Percentiles rank a stretch among this genome's conserved stretches.
Evolutionary conservation across 148 eudicot species (phyloP).

Genomic region (Vaccinium darrowii): DNA sequence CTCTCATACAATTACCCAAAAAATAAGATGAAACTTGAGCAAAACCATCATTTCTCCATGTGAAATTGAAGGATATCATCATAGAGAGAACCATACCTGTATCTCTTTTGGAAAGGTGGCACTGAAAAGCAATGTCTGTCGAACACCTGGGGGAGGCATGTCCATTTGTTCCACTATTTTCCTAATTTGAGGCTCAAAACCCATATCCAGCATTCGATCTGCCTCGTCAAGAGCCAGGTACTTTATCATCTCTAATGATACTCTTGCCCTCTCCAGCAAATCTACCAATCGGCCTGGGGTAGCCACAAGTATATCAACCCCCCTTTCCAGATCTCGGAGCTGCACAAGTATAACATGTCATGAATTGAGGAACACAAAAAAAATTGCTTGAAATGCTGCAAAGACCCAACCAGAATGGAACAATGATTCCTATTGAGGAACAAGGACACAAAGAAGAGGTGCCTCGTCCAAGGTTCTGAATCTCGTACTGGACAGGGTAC

Average conservation of each 20-base stretch:
- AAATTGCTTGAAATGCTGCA: neutral
- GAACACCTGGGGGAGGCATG: slow-evolving; percentile 72
- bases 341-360: slow-evolving; percentile 26
- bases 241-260: slow-evolving; percentile 57
- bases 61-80: neutral
- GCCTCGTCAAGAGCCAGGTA: slow-evolving; percentile 94
- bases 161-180: slow-evolving; percentile 91
- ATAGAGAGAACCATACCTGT: slow-evolving; percentile 51
- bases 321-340: slow-evolving; percentile 85
- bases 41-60: neutral
- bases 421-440: neutral
- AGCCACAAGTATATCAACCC: slow-evolving; percentile 93
- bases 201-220: slow-evolving; percentile 95
- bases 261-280: slow-evolving; percentile 83
- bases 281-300: slow-evolving; percentile 94
- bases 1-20: neutral
- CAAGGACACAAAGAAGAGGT: neutral
- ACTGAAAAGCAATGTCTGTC: slow-evolving; percentile 93
- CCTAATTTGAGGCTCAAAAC: slow-evolving; percentile 93
- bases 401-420: neutral
- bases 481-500: no score
- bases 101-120: slow-evolving; percentile 95
- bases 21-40: neutral
- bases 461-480: neutral
- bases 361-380: slow-evolving; percentile 4